Evolutionary conservation across 805 yeast species (phyloP).

Genomic region (Myxozyma udenii): DNA sequence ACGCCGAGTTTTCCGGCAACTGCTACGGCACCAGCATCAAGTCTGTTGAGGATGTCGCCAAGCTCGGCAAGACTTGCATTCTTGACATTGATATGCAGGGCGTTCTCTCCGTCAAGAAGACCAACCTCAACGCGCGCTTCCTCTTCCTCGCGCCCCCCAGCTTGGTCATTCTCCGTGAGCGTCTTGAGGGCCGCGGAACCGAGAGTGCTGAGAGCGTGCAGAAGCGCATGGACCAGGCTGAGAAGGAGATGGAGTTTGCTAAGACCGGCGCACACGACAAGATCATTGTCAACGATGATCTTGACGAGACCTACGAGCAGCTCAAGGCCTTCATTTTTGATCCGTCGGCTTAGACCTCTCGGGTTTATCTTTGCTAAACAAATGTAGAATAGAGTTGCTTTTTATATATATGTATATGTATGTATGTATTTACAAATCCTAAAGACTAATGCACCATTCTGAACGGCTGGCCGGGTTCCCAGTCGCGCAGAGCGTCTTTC

Average conservation of each 20-base stretch:
- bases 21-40: slow-evolving; percentile 91
- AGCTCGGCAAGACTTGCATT: slow-evolving; percentile 65
- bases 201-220: slow-evolving; percentile 82
- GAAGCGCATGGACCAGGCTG: slow-evolving; percentile 83
- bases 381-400: not conserved
- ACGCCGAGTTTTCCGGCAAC: slow-evolving; percentile 98
- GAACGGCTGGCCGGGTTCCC: slow-evolving; percentile 34
- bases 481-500: slow-evolving; percentile 60
- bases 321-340: slow-evolving; percentile 72
- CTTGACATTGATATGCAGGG: slow-evolving; percentile 99
- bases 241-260: slow-evolving; percentile 84
- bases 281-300: slow-evolving; percentile 83
- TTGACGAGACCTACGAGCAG: slow-evolving; percentile 81
- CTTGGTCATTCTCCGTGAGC: slow-evolving; percentile 65
- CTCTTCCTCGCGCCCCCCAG: slow-evolving; percentile 92
- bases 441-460: slow-evolving; percentile 29
- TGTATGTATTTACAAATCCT: not conserved
- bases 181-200: slow-evolving; percentile 89
- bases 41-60: slow-evolving; percentile 71
- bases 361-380: no score
- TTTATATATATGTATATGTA: not conserved
- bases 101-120: slow-evolving; percentile 82
- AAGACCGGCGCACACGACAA: slow-evolving; percentile 85
- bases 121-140: slow-evolving; percentile 78
- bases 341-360: slow-evolving; percentile 6